Evolutionary conservation across 1,284 basidiomycete genomes (phyloP).

Genomic region (Bjerkandera adusta): DNA sequence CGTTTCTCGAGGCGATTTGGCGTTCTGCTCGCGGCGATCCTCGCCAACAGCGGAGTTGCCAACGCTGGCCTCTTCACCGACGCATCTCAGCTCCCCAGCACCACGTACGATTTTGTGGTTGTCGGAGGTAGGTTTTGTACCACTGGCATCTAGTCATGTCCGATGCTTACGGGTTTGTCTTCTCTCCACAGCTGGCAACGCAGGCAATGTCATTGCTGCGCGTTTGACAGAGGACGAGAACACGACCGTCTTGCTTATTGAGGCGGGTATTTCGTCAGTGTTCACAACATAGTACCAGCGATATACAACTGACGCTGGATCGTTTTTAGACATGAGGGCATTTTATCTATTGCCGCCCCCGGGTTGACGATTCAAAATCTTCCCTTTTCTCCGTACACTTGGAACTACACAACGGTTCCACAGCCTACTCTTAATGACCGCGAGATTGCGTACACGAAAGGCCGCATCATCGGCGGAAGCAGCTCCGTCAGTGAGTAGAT

Average conservation of each 20-base stretch:
- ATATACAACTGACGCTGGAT: no score
- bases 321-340: no score
- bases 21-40: no score
- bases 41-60: no score
- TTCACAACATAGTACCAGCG: no score
- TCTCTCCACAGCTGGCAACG: no score
- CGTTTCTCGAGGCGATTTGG: no score
- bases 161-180: no score
- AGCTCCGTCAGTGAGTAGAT: constrained; percentile 10
- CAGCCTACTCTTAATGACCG: constrained; percentile 8
- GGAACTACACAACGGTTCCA: constrained; percentile 9
- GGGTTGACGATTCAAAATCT: neutral
- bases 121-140: constrained; percentile 16
- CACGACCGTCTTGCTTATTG: neutral
- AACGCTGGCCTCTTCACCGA: constrained; percentile 2
- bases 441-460: constrained; percentile 7
- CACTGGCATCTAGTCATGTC: no score
- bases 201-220: neutral
- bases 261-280: no score
- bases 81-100: constrained; percentile 1
- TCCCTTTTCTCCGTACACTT: constrained; percentile 1
- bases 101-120: constrained; percentile 15
- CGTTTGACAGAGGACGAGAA: neutral
- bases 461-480: constrained; percentile 9
- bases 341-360: neutral